Base-by-base conservation (phyloP, 2,329 filamentous ascomycete genomes). In the Curvularia spicifera region DNA sequence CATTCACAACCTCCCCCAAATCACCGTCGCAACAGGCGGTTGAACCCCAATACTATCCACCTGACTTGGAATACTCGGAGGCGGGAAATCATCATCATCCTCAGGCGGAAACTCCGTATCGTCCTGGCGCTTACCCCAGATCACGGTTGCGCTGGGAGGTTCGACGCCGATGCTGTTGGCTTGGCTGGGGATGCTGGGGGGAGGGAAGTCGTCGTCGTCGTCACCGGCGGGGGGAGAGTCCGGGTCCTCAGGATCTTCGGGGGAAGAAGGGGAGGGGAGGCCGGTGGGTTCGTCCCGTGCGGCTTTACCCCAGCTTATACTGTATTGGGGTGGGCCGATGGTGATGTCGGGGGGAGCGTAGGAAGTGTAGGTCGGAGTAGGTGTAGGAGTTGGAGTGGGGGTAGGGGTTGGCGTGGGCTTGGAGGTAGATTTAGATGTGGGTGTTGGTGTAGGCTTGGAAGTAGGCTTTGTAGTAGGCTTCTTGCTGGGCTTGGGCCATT, bases 141-240 rank as follows among this genome's bases (percentile, higher is more conserved):
- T 65, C 2, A 66, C 53, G 7, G 65, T 61, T 9, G 49, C 56
- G 9, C 31, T 51, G 5, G 61, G 61, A 1, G 59, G 59, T 9
- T 56, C 46, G 18, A 66, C 44, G 3, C 59, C 50, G 35, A 66
- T 59, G 29, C 39, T 46, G 40, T 66, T 63, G 28, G 57, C 43
- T 24, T 59, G 61, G 2, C 55, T 61, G 24, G 59, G 61, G 20
- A 51, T 28, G 5, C 55, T 35, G 39, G 54, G 54, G 5, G 53
- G 56, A 3, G 56, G 61, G 3, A 50, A 44, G n/a, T 51, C 42
- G 8, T 48, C 54, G 18, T 58, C 22, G 4, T 24, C 22, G 22
- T 24, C 22, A 24, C 18, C 18, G 18, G 2, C 22, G 2, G 22
- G 22, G 22, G 22, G 22, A 24, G 2, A 24, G 22, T 24, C 22